These are phyloP conservation scores for Fusarium sp. DNA, from an alignment of 2,329 filamentous ascomycete genomes.

Conservation along the genomic window DNA sequence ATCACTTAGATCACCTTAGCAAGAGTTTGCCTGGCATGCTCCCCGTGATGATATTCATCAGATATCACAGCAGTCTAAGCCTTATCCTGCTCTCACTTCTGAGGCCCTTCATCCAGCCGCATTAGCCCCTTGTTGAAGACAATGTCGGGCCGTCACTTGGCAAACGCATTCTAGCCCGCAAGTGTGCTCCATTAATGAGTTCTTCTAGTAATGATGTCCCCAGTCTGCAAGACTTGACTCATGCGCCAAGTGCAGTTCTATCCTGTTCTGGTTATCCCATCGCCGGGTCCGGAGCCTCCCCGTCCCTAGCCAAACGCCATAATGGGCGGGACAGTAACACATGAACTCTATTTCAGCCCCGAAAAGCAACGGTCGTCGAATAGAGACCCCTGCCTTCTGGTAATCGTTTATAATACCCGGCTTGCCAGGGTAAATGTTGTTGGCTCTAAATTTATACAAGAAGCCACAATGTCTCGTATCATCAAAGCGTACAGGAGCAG, in stretches of 20 bases:
- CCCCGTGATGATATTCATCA: not conserved
- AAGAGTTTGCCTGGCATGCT: fast-evolving
- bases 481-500: not conserved
- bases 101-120: not conserved
- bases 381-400: not conserved
- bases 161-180: not conserved
- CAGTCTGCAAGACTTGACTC: not conserved
- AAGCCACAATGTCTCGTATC: not conserved
- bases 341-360: not conserved
- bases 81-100: not conserved
- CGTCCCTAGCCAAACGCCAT: not conserved
- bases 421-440: not conserved
- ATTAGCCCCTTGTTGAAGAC: not conserved
- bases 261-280: not conserved
- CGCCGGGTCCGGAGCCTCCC: not conserved
- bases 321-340: not conserved
- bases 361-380: not conserved
- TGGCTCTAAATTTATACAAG: not conserved
- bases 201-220: not conserved
- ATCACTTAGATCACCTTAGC: not conserved
- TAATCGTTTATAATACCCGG: not conserved
- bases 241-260: not conserved
- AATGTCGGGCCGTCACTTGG: not conserved
- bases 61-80: not conserved
- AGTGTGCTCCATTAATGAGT: not conserved